phyloP scores from a whole-genome alignment of 768 basidiomycete genomes.

The Hygrocybe coccinea region DNA sequence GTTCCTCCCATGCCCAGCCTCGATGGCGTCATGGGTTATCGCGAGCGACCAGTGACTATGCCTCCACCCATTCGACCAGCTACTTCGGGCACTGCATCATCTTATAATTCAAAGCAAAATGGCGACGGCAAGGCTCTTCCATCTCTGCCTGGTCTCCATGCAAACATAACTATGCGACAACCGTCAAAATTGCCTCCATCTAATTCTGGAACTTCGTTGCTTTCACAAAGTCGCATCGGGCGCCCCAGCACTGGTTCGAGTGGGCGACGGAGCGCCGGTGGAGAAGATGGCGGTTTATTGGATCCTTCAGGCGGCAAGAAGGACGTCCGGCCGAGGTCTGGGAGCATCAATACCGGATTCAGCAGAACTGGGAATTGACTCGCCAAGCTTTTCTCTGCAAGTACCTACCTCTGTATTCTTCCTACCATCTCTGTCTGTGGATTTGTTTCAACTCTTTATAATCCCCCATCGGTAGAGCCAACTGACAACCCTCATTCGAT shows the following conservation, averaged over 20 bases:
- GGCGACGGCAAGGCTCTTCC: constrained; percentile 37
- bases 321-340: constrained; percentile 10
- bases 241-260: constrained; percentile 38
- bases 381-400: too few relatives aligned
- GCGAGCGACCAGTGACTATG: constrained; percentile 35
- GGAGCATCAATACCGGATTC: constrained; percentile 7
- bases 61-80: constrained; percentile 27
- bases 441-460: not conserved
- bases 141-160: constrained; percentile 36
- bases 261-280: constrained; percentile 24
- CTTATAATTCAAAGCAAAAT: constrained; percentile 27
- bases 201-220: constrained; percentile 18
- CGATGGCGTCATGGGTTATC: constrained; percentile 14
- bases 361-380: constrained; percentile 1
- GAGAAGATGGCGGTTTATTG: constrained; percentile 8
- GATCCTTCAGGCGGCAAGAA: constrained; percentile 2
- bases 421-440: not conserved
- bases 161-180: constrained; percentile 47
- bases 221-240: constrained; percentile 49
- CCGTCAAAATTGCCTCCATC: constrained; percentile 40
- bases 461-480: not conserved
- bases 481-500: not conserved
- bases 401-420: not conserved
- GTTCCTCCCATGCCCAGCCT: constrained; percentile 22
- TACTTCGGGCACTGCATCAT: constrained; percentile 28